Percentiles rank a stretch among this genome's conserved stretches.
Conservation (phyloP, 257 asterid genomes). For the Solanum sparsipilum region DNA sequence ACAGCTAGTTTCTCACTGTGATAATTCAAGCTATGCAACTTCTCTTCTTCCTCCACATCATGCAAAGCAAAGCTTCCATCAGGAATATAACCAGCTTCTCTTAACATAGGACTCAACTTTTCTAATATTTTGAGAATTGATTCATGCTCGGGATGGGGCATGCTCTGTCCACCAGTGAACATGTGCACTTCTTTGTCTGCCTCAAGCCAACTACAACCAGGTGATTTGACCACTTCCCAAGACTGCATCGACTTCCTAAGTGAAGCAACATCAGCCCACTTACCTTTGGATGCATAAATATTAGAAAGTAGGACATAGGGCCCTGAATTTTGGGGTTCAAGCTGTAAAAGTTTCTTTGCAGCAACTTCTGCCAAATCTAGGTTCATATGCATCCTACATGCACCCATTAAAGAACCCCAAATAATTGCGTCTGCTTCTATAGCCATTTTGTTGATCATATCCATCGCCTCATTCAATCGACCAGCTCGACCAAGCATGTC, state of each 20-base stretch:
- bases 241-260: constrained; percentile 45
- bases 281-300: constrained; percentile 53
- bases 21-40: constrained; percentile 33
- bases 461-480: constrained; percentile 42
- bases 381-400: constrained; percentile 57
- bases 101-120: constrained; percentile 32
- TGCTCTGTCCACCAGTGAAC: constrained; percentile 50
- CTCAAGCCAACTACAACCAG: constrained; percentile 89
- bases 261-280: constrained; percentile 52
- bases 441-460: constrained; percentile 50
- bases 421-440: constrained; percentile 48
- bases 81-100: constrained; percentile 57
- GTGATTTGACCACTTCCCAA: constrained; percentile 44
- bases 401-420: constrained; percentile 79
- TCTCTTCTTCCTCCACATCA: constrained; percentile 65
- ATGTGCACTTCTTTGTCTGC: constrained; percentile 55
- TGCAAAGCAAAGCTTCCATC: constrained; percentile 42
- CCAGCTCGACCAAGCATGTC: constrained; percentile 81
- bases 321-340: constrained; percentile 63
- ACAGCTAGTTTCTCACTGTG: constrained; percentile 76
- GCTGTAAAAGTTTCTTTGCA: constrained; percentile 45
- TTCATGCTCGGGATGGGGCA: constrained; percentile 35
- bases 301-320: constrained; percentile 59
- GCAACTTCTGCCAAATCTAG: constrained; percentile 61
- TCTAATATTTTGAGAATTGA: constrained; percentile 40